phyloP scores from a whole-genome alignment of 306 rosid species.

The Psophocarpus tetragonolobus region DNA sequence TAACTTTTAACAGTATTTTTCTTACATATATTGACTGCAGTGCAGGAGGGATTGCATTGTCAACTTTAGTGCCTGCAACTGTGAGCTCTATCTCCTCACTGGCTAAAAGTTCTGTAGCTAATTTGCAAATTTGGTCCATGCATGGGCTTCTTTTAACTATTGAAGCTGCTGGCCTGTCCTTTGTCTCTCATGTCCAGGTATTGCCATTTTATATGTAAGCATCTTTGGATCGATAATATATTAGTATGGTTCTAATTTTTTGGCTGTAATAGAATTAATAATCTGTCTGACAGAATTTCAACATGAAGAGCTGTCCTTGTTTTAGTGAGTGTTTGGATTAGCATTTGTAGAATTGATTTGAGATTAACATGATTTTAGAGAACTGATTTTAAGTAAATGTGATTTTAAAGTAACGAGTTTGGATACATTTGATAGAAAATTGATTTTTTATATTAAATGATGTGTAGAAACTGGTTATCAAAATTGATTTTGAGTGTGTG shows the following conservation, averaged over 20 bases:
- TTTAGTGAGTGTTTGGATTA: no score
- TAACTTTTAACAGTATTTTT: constrained; percentile 31
- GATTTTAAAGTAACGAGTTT: no score
- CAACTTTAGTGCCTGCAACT: constrained; percentile 92
- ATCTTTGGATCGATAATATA: constrained; percentile 24
- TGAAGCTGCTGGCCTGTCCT: constrained; percentile 98
- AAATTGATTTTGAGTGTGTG: no score
- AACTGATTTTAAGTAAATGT: no score
- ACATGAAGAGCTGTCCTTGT: constrained; percentile 15
- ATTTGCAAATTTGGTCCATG: constrained; percentile 94
- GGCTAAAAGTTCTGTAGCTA: constrained; percentile 77
- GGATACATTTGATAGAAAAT: no score
- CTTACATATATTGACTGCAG: constrained; percentile 63
- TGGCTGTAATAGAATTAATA: constrained; percentile 21
- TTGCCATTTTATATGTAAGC: constrained; percentile 25
- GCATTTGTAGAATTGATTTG: no score
- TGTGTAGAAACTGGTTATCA: no score
- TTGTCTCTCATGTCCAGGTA: constrained; percentile 98
- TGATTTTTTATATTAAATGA: no score
- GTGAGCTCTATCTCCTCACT: constrained; percentile 83
- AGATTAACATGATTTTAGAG: no score
- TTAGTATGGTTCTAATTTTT: not conserved
- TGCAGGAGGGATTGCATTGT: constrained; percentile 99
- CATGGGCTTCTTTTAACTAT: constrained; percentile 96
- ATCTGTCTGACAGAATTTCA: constrained; percentile 22